Base-by-base conservation (phyloP, 371 early-diverging fungal genomes). In the Mortierella sp. region DNA sequence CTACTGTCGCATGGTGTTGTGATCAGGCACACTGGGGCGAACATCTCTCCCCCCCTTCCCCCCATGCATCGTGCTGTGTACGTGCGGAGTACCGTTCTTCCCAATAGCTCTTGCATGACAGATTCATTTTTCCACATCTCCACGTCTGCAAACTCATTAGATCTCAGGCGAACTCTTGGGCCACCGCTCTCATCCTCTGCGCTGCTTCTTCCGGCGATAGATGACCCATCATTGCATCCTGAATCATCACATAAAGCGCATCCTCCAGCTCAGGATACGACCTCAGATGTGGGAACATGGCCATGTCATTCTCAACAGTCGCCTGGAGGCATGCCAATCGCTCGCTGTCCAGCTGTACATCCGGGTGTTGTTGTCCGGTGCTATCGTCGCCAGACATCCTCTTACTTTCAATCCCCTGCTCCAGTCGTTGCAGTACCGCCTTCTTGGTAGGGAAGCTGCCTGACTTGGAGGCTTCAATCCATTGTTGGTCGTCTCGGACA, bases 381-480 rank as follows among this genome's bases (percentile, higher is more conserved):
- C n/a, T 29, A 10, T 0, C 34, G 5, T 16, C 24, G 14, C 3
- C 43, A 21, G 17, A 29, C 28, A 9, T 28, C 49, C 24, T 19
- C 40, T 22, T 48, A 8, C 21, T 19, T 3, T 54, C 63, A 10
- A 55, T 70, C 54, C 45, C 51, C n/a, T 54, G 14, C 21, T 54
- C 48, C 28, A 70, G 25, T 16, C 64, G 58, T 16, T 63, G 54
- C 21, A 70, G 47, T n/a, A 63, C 71, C 19, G 43, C 37, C 50
- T 63, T 70, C 60, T 70, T 70, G 21, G 71, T 70, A 13, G 71
- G 71, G 37, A 70, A 70, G 19, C 71, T 70, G 19, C 71, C 71
- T 6, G 71, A 70, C 19, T 63, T 56, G 0, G 71, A 63, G 0
- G 64, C 71, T 25, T 70, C 71, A 19, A 70, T 25, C 71, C 71